Evolutionary conservation across 345 rosid genomes (phyloP), one percentile per base, ranked within the genome.

Genomic region (Raphanus sativus): DNA sequence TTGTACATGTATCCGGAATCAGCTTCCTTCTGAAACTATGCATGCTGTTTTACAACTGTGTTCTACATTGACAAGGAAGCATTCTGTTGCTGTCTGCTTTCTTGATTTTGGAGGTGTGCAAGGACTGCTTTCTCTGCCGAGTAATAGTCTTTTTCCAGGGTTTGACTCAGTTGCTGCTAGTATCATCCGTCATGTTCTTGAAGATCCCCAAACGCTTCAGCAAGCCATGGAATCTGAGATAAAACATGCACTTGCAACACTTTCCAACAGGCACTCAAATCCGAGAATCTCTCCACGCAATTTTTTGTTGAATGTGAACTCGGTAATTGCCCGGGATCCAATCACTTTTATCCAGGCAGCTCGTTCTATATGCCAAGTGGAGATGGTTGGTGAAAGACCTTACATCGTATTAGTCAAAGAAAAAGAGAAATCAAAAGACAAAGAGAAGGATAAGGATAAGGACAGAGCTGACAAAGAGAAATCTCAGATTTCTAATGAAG

Each of bases 201-300:
- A 94, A 81, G 98, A 94, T 87, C 93, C 98, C 30, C 94, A 89
- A 80, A 94, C 98, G 72, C 90, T 94, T 64, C 97, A 91, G 87
- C 98, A 88, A 81, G 96, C 97, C 45, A 94, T 94, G 98, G 97
- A 94, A 87, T 87, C 91, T 83, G 98, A 91, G 85, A 94, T 94
- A 81, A 88, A 83, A 81, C 97, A 89, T 80, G 89, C 81, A 74
- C 90, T 91, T 76, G 86, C 87, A 61, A 85, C 91, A 78, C 89
- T 88, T 74, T 92, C 97, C 56, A 90, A 86, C 76, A 87, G 97
- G 81, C 93, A 94, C 81, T 71, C 93, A 29, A 90, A 83, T 82
- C 93, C 92, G 36, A 88, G 97, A 86, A 87, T 94, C 62, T 85
- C 89, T 56, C 88, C 95, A 40, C 97, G 91, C 59, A 92, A 89